Percentiles rank a stretch among this genome's conserved stretches.
Evolutionary conservation across 2,329 filamentous ascomycete species (phyloP).

Genomic region (Colletotrichum theobromicola): DNA sequence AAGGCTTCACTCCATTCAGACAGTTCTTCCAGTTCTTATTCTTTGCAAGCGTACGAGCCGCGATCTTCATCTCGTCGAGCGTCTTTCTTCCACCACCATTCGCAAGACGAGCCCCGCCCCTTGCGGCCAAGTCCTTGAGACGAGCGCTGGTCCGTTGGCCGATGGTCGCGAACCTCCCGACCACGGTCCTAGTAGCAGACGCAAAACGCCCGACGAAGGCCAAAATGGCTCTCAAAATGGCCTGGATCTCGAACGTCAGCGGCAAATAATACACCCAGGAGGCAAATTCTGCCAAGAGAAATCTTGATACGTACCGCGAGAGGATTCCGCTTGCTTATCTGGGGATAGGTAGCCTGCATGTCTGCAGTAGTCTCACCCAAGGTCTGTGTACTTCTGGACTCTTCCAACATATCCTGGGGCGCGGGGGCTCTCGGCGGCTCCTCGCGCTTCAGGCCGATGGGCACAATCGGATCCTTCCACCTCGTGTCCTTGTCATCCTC

Average conservation of each 20-base stretch:
- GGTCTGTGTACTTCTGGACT: neutral
- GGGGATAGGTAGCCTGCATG: neutral
- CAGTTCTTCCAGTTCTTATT: neutral
- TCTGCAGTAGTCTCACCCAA: neutral
- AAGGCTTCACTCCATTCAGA: neutral
- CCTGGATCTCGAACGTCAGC: neutral
- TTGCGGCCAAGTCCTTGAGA: neutral
- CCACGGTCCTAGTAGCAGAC: neutral
- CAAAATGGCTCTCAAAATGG: neutral
- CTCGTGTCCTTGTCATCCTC: neutral
- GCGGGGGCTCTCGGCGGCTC: neutral
- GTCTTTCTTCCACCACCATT: neutral
- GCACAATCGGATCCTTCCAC: neutral
- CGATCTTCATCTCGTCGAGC: neutral
- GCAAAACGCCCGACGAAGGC: neutral
- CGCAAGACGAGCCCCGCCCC: neutral
- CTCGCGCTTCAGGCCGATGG: neutral
- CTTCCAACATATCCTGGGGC: no score
- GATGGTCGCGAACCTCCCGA: neutral
- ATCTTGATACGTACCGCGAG: neutral
- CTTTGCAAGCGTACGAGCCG: neutral
- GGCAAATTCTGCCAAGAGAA: no score
- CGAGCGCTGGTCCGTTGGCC: neutral
- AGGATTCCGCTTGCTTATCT: neutral
- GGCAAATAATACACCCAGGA: no score